Evolutionary conservation across 2,329 filamentous ascomycete genomes (phyloP).

Genomic region (Penicillium sp.): DNA sequence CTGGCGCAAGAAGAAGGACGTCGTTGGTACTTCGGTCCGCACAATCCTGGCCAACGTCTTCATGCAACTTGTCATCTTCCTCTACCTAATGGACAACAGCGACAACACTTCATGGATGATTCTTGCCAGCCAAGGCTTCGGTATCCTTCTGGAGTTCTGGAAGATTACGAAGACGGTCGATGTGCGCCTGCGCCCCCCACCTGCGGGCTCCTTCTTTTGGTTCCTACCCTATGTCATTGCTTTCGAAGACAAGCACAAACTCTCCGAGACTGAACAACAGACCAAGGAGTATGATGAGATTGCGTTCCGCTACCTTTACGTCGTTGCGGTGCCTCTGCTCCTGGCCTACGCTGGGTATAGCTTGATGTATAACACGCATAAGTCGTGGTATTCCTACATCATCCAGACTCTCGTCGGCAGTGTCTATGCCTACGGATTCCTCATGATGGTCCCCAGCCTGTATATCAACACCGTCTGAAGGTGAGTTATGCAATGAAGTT

Average conservation of each 20-base stretch:
- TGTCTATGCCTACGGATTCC: constrained; percentile 95
- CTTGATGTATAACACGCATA: constrained; percentile 86
- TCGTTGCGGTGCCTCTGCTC: constrained; percentile 80
- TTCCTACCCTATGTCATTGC: constrained; percentile 72
- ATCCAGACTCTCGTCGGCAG: constrained; percentile 92
- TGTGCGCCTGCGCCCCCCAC: constrained; percentile 68
- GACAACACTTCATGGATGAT: constrained; percentile 99
- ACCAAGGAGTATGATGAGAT: constrained; percentile 98
- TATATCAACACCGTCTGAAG: constrained; percentile 98
- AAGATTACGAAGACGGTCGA: constrained; percentile 96
- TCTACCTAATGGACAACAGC: constrained; percentile 95
- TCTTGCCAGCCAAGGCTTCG: constrained; percentile 82
- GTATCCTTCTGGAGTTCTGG: constrained; percentile 75
- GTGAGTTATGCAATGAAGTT: constrained; percentile 37
- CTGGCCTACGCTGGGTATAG: constrained; percentile 87
- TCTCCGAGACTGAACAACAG: constrained; percentile 92
- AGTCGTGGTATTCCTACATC: constrained; percentile 96
- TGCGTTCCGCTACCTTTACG: constrained; percentile 96
- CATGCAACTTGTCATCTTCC: constrained; percentile 93
- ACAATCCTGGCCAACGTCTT: constrained; percentile 96
- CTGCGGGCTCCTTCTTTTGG: constrained; percentile 63
- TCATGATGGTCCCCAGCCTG: constrained; percentile 96
- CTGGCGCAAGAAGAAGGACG: constrained; percentile 99
- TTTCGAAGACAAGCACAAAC: constrained; percentile 95
- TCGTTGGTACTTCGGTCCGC: constrained; percentile 90